Evolutionary conservation across 228 moss, liverwort and hornwort species (phyloP).

Genomic region (Sphagnum magellanicum): DNA sequence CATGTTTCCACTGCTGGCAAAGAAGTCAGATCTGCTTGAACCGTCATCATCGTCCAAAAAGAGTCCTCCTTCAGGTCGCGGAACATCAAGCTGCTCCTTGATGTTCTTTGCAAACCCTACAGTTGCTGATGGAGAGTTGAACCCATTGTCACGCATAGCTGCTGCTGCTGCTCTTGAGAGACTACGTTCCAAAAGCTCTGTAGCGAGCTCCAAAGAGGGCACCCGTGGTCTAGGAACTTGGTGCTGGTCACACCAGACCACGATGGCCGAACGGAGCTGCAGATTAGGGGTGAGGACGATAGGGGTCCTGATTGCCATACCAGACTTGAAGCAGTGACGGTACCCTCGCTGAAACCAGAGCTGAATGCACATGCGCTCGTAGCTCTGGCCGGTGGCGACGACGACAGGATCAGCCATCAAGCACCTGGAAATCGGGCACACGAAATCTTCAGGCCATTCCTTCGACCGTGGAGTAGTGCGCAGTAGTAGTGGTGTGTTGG

Average conservation of each 20-base stretch:
- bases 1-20: no score
- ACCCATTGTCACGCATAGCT: no score
- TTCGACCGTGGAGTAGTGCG: conserved; percentile 1
- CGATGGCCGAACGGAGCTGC: not conserved
- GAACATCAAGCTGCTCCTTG: no score
- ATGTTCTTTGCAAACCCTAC: no score
- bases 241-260: conserved; percentile 1
- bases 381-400: conserved; percentile 66
- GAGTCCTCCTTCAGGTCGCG: no score
- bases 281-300: conserved; percentile 1
- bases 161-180: not conserved
- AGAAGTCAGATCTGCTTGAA: no score
- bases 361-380: conserved; percentile 66
- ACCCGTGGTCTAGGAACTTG: not conserved
- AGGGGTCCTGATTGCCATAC: conserved; percentile 11
- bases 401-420: conserved; percentile 91
- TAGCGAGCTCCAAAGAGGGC: not conserved
- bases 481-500: no score
- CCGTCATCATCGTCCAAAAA: no score
- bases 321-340: conserved; percentile 56
- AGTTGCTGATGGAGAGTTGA: no score
- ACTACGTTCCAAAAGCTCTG: not conserved
- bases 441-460: conserved; percentile 48
- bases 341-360: conserved; percentile 51
- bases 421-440: conserved; percentile 61